A percentile compares a stretch with the other conserved stretches of the same genome.
Conservation (phyloP, 805 yeast genomes). For the Wickerhamomyces canadensis region DNA sequence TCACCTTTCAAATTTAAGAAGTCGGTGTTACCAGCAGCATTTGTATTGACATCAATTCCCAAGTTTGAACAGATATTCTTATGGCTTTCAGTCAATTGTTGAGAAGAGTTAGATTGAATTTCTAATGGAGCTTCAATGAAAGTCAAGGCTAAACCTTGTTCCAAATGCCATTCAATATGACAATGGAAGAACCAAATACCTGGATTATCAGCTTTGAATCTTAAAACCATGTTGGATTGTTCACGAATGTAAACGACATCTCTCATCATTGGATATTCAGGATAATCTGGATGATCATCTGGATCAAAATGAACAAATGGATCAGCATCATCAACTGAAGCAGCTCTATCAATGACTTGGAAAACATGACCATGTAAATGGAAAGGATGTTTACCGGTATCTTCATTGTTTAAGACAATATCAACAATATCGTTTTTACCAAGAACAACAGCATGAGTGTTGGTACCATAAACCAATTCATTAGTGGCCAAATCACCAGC, state of each 20-base stretch:
- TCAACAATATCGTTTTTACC: conserved; percentile 53
- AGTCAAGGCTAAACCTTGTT: conserved; percentile 83
- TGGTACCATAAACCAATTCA: conserved; percentile 61
- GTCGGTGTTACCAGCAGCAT: conserved; percentile 83
- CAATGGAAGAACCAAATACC: conserved; percentile 99
- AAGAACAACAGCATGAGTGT: conserved; percentile 73
- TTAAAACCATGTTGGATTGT: conserved; percentile 76
- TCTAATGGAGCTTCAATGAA: conserved; percentile 79
- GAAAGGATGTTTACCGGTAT: conserved; percentile 95
- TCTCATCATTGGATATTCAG: conserved; percentile 77
- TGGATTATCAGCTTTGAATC: conserved; percentile 91
- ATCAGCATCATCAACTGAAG: conserved; percentile 46
- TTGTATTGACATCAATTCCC: conserved; percentile 57
- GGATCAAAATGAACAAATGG: conserved; percentile 53
- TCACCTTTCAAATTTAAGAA: conserved; percentile 68
- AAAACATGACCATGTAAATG: conserved; percentile 87
- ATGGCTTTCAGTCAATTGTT: conserved; percentile 59
- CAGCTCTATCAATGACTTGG: conserved; percentile 78
- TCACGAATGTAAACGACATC: conserved; percentile 78
- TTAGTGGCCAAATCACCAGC: conserved; percentile 58
- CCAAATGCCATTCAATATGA: conserved; percentile 97
- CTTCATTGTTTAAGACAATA: conserved; percentile 77
- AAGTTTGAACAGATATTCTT: conserved; percentile 52
- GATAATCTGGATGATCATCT: conserved; percentile 43
- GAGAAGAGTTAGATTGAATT: conserved; percentile 47